These are phyloP conservation scores for Coemansia sp. DNA, from an alignment of 192 early-diverging fungal species.

Conservation along the genomic window DNA sequence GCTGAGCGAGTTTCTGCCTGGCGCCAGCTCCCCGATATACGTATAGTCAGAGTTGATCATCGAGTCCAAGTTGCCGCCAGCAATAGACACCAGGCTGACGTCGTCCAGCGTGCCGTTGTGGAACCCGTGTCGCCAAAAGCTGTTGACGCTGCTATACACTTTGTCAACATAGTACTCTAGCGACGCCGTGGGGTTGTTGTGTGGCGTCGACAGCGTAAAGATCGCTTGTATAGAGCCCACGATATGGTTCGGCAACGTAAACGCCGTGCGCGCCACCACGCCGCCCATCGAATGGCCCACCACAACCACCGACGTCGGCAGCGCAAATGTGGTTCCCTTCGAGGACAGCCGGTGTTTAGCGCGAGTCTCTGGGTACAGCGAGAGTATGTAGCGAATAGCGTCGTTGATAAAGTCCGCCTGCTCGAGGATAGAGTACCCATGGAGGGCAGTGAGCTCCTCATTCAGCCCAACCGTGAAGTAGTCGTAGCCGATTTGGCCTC, in stretches of 20 bases:
- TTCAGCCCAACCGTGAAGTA: conserved; percentile 71
- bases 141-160: conserved; percentile 67
- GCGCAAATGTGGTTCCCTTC: conserved; percentile 32
- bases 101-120: conserved; percentile 46
- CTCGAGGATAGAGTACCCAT: conserved; percentile 74
- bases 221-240: conserved; percentile 75
- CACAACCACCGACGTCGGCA: conserved; percentile 75
- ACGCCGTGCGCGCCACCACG: conserved; percentile 80
- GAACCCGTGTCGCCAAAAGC: conserved; percentile 65
- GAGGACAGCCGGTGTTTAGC: conserved; percentile 9
- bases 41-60: conserved; percentile 79
- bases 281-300: conserved; percentile 97
- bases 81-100: conserved; percentile 81
- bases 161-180: conserved; percentile 58
- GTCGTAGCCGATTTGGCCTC: conserved; percentile 50
- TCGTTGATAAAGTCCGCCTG: conserved; percentile 86
- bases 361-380: conserved; percentile 60
- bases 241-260: conserved; percentile 67
- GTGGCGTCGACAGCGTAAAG: conserved; percentile 87
- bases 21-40: conserved; percentile 65
- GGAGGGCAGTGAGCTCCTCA: conserved; percentile 90
- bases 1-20: conserved; percentile 68
- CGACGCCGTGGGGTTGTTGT: conserved; percentile 73
- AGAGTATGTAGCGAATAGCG: conserved; percentile 72
- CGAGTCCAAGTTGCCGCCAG: conserved; percentile 84